Base-by-base conservation (phyloP, 345 rosid genomes). In the Populus nigra region DNA sequence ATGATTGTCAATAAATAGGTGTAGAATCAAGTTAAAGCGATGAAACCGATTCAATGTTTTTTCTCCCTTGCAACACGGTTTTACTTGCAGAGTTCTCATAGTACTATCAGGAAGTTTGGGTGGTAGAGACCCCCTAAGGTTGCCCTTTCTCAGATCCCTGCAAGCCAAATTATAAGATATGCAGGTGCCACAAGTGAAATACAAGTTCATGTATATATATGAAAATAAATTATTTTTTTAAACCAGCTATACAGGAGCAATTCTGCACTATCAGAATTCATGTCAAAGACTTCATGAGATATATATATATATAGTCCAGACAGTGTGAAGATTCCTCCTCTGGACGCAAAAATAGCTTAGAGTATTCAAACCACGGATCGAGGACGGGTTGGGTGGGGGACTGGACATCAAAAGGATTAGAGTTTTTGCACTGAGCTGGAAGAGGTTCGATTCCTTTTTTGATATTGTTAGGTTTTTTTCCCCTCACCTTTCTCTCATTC, bases 111-210 rank as follows among this genome's bases (percentile, higher is more conserved):
- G 89, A 67, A 94, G 84, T 76, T 87, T 86, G 76, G 90, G 79
- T 72, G 97, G 97, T 82, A 91, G 77, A 39, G 90, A 65, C 73
- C 98, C 97, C n/a, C 81, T 79, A 59, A 94, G 91, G 77, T 76
- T 74, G 84, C 93, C 93, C 88, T 35, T 9, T 86, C 97, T 90
- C 66, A 93, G 86, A 87, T 93, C 98, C 85, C 98, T 94, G 88
- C 73, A 82, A 76, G 41, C 79, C 69, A 57, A 83, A 73, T 71
- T 71, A 33, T 33, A 33, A 76, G 80, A 76, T 23, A 79, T 69
- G 63, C 63, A 10, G 12, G 63, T n/a, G n/a, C 6, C 63, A 16
- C 2, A 33, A 25, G 22, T 16, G 25, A 17, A 72, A 43, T 27
- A 71, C 17, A 12, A 33, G 22, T 23, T 43, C 55, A 50, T 29